Conservation (phyloP, 306 rosid genomes). For the Rubus idaeus region DNA sequence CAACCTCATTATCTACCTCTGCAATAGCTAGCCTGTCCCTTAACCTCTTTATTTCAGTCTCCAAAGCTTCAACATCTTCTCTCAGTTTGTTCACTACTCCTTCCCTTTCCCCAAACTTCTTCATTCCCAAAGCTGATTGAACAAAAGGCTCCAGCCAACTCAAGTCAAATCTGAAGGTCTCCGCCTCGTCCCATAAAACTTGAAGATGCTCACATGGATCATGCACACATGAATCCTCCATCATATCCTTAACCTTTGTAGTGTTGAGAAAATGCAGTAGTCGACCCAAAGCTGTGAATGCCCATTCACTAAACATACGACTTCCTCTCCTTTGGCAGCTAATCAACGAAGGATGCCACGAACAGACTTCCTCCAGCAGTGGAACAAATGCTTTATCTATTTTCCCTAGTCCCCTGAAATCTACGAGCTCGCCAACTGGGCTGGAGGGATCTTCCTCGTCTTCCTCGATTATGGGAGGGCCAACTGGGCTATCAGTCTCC, state of each 20-base stretch:
- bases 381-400: slow-evolving; percentile 14
- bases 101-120: slow-evolving; percentile 2
- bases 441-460: neutral
- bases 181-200: slow-evolving; percentile 16
- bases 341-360: slow-evolving; percentile 7
- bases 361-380: slow-evolving; percentile 15
- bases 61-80: slow-evolving; percentile 3
- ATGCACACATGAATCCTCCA: neutral
- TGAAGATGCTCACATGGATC: neutral
- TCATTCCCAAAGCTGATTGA: slow-evolving; percentile 10
- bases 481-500: slow-evolving; percentile 6
- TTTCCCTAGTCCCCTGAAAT: slow-evolving; percentile 14
- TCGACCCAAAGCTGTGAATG: slow-evolving; percentile 18
- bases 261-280: slow-evolving; percentile 9
- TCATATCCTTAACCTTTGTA: slow-evolving; percentile 9
- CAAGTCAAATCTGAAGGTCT: slow-evolving; percentile 4
- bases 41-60: slow-evolving; percentile 7
- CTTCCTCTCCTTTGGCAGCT: slow-evolving; percentile 5
- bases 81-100: neutral
- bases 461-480: neutral
- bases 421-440: neutral
- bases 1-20: neutral
- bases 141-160: slow-evolving; percentile 12
- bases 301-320: slow-evolving; percentile 14
- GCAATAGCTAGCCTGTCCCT: neutral